Evolutionary conservation across 257 asterid species (phyloP).

Genomic region (Petunia axillaris): DNA sequence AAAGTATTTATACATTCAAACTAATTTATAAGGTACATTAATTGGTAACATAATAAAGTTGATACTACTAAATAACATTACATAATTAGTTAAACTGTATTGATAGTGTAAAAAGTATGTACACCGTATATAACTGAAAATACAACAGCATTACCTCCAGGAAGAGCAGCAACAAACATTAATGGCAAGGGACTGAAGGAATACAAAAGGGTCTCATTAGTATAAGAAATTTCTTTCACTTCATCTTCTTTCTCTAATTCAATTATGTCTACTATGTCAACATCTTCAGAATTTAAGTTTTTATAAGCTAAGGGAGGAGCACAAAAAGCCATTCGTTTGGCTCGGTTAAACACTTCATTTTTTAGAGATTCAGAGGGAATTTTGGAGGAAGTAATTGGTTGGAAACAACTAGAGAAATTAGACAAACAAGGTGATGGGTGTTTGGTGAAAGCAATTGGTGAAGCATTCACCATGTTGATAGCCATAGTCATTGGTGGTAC

Average conservation of each 20-base stretch:
- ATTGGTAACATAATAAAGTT: too few relatives aligned
- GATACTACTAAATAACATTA: too few relatives aligned
- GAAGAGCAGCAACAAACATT: conserved; percentile 68
- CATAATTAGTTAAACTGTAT: too few relatives aligned
- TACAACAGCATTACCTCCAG: conserved; percentile 63
- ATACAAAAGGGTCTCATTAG: conserved; percentile 47
- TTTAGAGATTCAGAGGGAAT: conserved; percentile 16
- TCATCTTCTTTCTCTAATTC: conserved; percentile 24
- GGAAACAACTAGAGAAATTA: conserved; percentile 29
- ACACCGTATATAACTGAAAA: too few relatives aligned
- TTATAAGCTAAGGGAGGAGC: conserved; percentile 38
- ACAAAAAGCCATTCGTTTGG: conserved; percentile 27
- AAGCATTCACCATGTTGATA: conserved; percentile 45
- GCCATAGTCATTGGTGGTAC: conserved; percentile 42
- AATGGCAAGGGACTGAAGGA: conserved; percentile 64
- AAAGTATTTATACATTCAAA: too few relatives aligned
- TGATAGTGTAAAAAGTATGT: too few relatives aligned
- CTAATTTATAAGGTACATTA: too few relatives aligned
- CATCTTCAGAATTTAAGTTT: conserved; percentile 29
- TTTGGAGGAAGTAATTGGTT: conserved; percentile 27
- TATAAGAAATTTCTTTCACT: conserved; percentile 23
- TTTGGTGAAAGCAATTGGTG: conserved; percentile 43
- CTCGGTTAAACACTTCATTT: conserved; percentile 5
- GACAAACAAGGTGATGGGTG: conserved; percentile 35
- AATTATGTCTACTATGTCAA: conserved; percentile 25